phyloP scores from a whole-genome alignment of 1,284 basidiomycete species.

The Rhodotorula sp. region DNA sequence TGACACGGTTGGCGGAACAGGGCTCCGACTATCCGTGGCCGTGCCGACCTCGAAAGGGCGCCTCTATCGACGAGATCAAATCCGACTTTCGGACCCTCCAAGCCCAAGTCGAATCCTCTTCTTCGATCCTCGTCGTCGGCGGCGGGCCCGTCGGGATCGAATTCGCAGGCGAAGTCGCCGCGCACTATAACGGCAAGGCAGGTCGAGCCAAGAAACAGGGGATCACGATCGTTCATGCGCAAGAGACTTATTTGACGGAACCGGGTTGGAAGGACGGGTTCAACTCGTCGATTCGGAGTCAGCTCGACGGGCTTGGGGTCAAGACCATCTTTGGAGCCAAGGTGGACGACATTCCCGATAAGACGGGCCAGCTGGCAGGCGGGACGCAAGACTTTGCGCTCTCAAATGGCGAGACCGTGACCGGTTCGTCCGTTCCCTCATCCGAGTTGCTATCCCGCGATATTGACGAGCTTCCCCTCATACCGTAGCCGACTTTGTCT shows the following conservation, averaged over 20 bases:
- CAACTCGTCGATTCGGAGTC: constrained; percentile 33
- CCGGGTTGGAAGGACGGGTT: constrained; percentile 37
- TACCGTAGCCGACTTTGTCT: constrained; percentile 50
- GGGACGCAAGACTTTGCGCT: constrained; percentile 28
- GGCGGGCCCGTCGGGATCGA: constrained; percentile 55
- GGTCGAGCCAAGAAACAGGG: constrained; percentile 24
- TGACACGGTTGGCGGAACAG: not conserved
- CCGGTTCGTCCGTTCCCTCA: constrained; percentile 38
- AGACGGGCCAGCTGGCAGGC: constrained; percentile 43
- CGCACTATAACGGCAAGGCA: constrained; percentile 29
- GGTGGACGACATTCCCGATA: constrained; percentile 41
- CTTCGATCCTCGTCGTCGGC: constrained; percentile 50
- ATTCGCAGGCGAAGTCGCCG: constrained; percentile 48
- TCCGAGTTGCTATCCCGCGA: too few relatives aligned
- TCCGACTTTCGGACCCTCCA: constrained; percentile 18
- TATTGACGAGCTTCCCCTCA: not conserved
- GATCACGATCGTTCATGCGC: constrained; percentile 48
- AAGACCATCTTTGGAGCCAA: constrained; percentile 48
- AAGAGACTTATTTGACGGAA: constrained; percentile 22
- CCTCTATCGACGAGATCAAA: constrained; percentile 15
- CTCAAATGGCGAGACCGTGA: constrained; percentile 44
- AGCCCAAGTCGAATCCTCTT: constrained; percentile 44
- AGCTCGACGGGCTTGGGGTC: constrained; percentile 48
- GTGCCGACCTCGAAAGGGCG: constrained; percentile 16
- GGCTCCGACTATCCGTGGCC: constrained; percentile 35